A percentile compares a stretch with the other conserved stretches of the same genome.
These are phyloP conservation scores for Westerdykella sp. DNA, from an alignment of 2,329 filamentous ascomycete genomes.

Conservation along the genomic window DNA sequence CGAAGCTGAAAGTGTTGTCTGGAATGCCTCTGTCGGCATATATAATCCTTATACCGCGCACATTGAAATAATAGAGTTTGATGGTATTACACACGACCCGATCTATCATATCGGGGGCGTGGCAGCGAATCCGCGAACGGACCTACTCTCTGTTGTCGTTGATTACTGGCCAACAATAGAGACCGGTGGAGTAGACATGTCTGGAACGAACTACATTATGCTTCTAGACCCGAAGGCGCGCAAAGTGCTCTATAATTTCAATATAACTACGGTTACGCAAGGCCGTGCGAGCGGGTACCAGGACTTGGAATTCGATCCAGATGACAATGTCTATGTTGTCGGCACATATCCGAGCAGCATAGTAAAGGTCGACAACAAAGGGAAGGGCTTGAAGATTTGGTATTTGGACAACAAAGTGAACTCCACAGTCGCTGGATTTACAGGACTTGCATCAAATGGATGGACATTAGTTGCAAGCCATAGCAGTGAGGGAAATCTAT, in stretches of 20 bases:
- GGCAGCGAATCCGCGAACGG: slow-evolving; percentile 2
- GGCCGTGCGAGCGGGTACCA: slow-evolving; percentile 10
- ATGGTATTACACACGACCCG: slow-evolving; percentile 6
- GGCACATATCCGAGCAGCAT: slow-evolving; percentile 8
- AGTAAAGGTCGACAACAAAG: slow-evolving; percentile 1
- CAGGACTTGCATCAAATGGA: slow-evolving; percentile 4
- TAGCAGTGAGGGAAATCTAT: slow-evolving; percentile 1
- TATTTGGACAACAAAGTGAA: background rate
- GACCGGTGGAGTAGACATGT: slow-evolving; percentile 8
- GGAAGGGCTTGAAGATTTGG: background rate
- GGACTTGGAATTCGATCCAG: slow-evolving; percentile 8
- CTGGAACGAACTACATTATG: slow-evolving; percentile 8
- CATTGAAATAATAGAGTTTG: slow-evolving; percentile 5
- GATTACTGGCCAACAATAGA: slow-evolving; percentile 6
- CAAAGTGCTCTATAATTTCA: slow-evolving; percentile 1
- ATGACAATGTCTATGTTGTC: slow-evolving; percentile 9
- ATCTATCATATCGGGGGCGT: slow-evolving; percentile 10
- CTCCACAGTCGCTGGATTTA: slow-evolving; percentile 3
- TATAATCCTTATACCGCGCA: slow-evolving; percentile 7
- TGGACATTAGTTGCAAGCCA: slow-evolving; percentile 6
- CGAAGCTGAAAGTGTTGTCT: slow-evolving; percentile 2
- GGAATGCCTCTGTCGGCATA: slow-evolving; percentile 7
- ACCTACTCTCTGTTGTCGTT: slow-evolving; percentile 6
- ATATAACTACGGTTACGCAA: slow-evolving; percentile 6
- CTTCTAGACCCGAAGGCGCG: slow-evolving; percentile 4